Evolutionary conservation across 2,329 filamentous ascomycete genomes (phyloP).

Genomic region (Mollisiaceae sp.): DNA sequence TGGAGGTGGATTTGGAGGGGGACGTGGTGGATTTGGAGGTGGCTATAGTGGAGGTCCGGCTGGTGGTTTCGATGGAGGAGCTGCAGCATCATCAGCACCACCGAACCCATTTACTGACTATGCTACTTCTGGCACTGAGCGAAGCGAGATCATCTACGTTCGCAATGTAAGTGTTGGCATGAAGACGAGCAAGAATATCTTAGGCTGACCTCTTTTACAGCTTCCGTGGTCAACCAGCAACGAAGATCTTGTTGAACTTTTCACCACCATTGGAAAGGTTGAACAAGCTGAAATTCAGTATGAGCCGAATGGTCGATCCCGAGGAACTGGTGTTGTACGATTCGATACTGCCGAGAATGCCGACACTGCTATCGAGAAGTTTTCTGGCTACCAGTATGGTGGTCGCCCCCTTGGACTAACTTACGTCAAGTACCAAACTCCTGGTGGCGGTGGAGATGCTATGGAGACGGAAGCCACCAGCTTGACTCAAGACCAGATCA

Average conservation of each 20-base stretch:
- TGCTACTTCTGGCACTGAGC: constrained; percentile 85
- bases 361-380: constrained; percentile 94
- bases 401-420: constrained; percentile 90
- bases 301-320: constrained; percentile 92
- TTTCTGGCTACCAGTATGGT: constrained; percentile 96
- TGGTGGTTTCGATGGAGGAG: constrained; percentile 36
- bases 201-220: constrained; percentile 53
- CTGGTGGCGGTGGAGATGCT: constrained; percentile 53
- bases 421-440: constrained; percentile 90
- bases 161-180: constrained; percentile 77
- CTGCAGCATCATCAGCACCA: constrained; percentile 55
- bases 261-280: constrained; percentile 97
- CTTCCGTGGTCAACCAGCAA: constrained; percentile 99
- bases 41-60: constrained; percentile 58
- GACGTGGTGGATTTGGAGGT: constrained; percentile 58
- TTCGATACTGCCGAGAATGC: constrained; percentile 85
- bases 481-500: constrained; percentile 97
- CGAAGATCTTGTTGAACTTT: constrained; percentile 93
- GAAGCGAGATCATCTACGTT: constrained; percentile 86
- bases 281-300: constrained; percentile 99
- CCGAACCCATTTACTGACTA: constrained; percentile 95
- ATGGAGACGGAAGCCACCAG: constrained; percentile 86
- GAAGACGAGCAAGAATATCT: background rate
- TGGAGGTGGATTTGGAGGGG: constrained; percentile 44
- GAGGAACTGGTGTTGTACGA: constrained; percentile 94